Evolutionary conservation across 2,329 filamentous ascomycete species (phyloP).

Genomic region (Penicillium sp.): DNA sequence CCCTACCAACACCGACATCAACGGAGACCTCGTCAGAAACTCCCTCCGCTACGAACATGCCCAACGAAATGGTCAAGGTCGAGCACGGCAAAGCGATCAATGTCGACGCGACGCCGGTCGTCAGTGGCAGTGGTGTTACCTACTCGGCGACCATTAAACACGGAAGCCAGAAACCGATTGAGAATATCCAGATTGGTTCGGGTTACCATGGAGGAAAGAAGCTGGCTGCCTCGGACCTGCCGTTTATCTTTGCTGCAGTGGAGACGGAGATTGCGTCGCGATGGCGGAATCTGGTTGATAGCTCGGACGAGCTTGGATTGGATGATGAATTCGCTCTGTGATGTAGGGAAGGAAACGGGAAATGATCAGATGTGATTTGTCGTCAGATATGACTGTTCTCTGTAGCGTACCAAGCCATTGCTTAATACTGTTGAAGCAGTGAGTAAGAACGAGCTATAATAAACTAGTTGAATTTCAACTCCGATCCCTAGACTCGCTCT

Average conservation of each 20-base stretch:
- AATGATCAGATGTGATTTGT: not conserved
- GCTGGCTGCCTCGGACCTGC: slow-evolving; percentile 22
- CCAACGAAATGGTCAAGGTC: not conserved
- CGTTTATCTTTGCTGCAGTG: slow-evolving; percentile 25
- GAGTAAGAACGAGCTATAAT: too few relatives aligned
- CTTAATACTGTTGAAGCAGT: not conserved
- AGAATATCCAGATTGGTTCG: slow-evolving; percentile 23
- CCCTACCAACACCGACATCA: not conserved
- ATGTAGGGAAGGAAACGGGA: not conserved
- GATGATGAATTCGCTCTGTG: not conserved
- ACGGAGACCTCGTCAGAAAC: not conserved
- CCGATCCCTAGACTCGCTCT: too few relatives aligned
- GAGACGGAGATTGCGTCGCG: slow-evolving; percentile 22
- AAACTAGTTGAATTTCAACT: too few relatives aligned
- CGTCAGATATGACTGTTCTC: not conserved
- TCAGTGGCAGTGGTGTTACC: not conserved
- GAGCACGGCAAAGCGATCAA: slow-evolving; percentile 1
- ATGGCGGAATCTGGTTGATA: slow-evolving; percentile 29
- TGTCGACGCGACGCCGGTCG: slow-evolving; percentile 12
- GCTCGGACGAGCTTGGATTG: slow-evolving; percentile 36
- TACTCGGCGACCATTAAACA: slow-evolving; percentile 24
- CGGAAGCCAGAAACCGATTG: slow-evolving; percentile 10
- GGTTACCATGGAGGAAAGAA: slow-evolving; percentile 18
- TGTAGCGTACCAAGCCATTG: not conserved
- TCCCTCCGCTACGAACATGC: not conserved